Evolutionary conservation across 352 stramenopile species (phyloP).

Genomic region (Pythium vanterpoolii): DNA sequence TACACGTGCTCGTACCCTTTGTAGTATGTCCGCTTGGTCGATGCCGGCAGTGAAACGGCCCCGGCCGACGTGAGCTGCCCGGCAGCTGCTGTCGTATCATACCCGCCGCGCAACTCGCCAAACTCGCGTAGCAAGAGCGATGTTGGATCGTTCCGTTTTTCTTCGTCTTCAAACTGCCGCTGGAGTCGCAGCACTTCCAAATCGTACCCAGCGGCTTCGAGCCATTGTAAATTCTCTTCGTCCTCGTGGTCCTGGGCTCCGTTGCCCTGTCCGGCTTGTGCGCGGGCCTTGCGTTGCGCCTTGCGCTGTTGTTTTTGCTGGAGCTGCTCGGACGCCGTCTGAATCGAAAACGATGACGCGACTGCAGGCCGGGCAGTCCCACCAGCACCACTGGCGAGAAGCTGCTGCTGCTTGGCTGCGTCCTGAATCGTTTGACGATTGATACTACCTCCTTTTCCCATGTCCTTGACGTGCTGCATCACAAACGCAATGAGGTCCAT

Average conservation of each 20-base stretch:
- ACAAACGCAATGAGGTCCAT: constrained; percentile 84
- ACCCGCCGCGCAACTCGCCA: constrained; percentile 60
- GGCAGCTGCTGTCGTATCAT: constrained; percentile 59
- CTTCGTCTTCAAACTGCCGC: constrained; percentile 66
- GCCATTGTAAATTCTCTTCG: constrained; percentile 52
- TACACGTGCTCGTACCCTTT: constrained; percentile 85
- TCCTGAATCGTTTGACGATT: constrained; percentile 44
- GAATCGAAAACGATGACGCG: constrained; percentile 55
- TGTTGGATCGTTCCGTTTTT: constrained; percentile 52
- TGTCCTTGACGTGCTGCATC: constrained; percentile 41
- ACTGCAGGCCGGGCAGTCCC: constrained; percentile 25
- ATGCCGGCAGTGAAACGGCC: constrained; percentile 46
- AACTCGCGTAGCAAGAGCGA: constrained; percentile 78
- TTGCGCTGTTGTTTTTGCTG: constrained; percentile 50
- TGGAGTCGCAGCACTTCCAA: constrained; percentile 71
- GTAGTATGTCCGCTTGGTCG: constrained; percentile 68
- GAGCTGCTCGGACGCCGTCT: constrained; percentile 49
- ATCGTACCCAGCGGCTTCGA: constrained; percentile 77
- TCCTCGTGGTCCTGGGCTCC: constrained; percentile 25
- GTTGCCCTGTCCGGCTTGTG: constrained; percentile 10
- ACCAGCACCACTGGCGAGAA: constrained; percentile 7
- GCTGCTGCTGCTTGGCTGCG: constrained; percentile 38
- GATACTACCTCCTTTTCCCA: constrained; percentile 23
- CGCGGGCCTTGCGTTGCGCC: constrained; percentile 33
- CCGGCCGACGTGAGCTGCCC: constrained; percentile 62